Conservation (phyloP, 1,284 basidiomycete species). For the Cronartium ribicola region DNA sequence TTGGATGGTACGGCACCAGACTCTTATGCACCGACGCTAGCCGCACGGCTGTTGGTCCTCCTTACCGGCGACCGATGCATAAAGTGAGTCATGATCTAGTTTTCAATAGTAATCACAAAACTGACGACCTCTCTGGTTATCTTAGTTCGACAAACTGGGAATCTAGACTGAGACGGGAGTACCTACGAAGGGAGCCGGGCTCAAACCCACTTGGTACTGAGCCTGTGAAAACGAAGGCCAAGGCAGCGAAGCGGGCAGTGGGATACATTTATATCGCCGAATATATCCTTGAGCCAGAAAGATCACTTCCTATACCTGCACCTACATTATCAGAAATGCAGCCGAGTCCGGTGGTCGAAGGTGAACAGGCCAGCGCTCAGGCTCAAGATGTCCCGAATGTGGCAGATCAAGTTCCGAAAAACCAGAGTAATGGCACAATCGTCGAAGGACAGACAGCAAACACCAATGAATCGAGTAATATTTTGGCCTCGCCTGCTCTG, state of each 20-base stretch:
- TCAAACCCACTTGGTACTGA: conserved; percentile 30
- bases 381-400: neutral
- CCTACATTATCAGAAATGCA: neutral
- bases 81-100: conserved; percentile 8
- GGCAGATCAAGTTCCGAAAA: neutral
- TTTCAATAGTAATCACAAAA: neutral
- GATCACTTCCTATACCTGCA: neutral
- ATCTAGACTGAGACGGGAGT: conserved; percentile 35
- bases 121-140: neutral
- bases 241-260: conserved; percentile 18
- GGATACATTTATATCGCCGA: conserved; percentile 40
- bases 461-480: neutral
- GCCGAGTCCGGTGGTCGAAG: neutral
- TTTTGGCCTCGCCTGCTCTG: neutral
- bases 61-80: conserved; percentile 35
- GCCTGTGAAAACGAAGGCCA: conserved; percentile 19
- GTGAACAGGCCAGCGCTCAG: neutral
- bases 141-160: conserved; percentile 34
- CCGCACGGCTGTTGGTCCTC: conserved; percentile 20
- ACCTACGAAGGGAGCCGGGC: conserved; percentile 13
- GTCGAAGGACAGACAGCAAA: neutral
- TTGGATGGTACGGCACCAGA: conserved; percentile 29
- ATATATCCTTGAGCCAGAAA: conserved; percentile 7
- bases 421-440: neutral
- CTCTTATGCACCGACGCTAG: conserved; percentile 25